Evolutionary conservation across 1,284 basidiomycete species (phyloP).

Genomic region (Pisolithus thermaeus): DNA sequence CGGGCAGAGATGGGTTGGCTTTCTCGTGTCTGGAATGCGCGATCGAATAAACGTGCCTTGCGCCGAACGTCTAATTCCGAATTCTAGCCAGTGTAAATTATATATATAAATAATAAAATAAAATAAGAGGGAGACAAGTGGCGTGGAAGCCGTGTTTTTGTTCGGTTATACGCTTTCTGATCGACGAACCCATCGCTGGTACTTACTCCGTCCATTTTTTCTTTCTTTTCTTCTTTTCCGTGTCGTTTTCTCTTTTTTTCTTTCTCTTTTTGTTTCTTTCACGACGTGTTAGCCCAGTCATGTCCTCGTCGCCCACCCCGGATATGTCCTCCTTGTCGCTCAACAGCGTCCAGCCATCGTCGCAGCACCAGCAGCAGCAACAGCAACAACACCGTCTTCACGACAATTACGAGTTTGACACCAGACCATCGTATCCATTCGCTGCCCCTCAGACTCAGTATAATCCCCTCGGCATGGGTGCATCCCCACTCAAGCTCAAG

Average conservation of each 20-base stretch:
- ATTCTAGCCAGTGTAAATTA: no score
- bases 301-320: constrained; percentile 69
- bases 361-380: constrained; percentile 17
- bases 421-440: constrained; percentile 64
- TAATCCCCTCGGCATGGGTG: constrained; percentile 53
- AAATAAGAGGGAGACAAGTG: neutral
- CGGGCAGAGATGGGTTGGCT: no score
- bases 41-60: no score
- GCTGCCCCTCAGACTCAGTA: constrained; percentile 61
- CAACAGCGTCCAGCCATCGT: constrained; percentile 50
- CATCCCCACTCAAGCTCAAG: constrained; percentile 71
- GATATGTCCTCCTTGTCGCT: constrained; percentile 73
- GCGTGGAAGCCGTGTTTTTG: constrained; percentile 18
- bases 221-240: constrained; percentile 10
- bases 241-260: constrained; percentile 2
- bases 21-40: no score
- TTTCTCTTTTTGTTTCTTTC: constrained; percentile 3
- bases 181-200: constrained; percentile 2
- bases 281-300: constrained; percentile 37
- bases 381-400: constrained; percentile 56
- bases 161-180: constrained; percentile 3
- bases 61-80: no score
- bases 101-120: neutral
- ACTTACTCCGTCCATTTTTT: constrained; percentile 9
- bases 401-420: constrained; percentile 80